phyloP scores from a whole-genome alignment of 108 stramenopile genomes.

The Nitzschia palea region DNA sequence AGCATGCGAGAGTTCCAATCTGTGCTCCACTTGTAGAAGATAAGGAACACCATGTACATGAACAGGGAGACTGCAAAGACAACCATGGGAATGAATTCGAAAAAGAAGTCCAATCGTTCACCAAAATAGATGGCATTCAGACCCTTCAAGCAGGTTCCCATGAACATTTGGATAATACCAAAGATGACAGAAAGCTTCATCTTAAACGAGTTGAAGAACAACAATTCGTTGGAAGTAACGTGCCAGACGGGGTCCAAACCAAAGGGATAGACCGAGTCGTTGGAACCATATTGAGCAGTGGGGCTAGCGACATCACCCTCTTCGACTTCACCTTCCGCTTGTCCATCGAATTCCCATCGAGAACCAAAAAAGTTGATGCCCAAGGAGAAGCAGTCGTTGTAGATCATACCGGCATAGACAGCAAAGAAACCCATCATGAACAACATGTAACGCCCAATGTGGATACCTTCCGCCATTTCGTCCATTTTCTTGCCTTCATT shows the following conservation, averaged over 20 bases:
- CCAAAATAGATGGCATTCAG: conserved; percentile 93
- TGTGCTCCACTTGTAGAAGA: conserved; percentile 97
- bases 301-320: conserved; percentile 65
- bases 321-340: conserved; percentile 64
- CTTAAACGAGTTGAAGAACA: conserved; percentile 99
- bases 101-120: conserved; percentile 85
- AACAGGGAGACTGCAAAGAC: conserved; percentile 91
- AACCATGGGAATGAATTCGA: conserved; percentile 98
- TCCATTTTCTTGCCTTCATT: conserved; percentile 77
- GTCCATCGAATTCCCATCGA: conserved; percentile 78
- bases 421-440: conserved; percentile 97
- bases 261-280: conserved; percentile 92
- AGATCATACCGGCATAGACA: conserved; percentile 95
- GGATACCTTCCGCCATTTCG: conserved; percentile 86
- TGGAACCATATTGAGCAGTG: conserved; percentile 72
- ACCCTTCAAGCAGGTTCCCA: conserved; percentile 91
- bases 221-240: conserved; percentile 90
- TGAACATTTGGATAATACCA: conserved; percentile 97
- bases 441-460: conserved; percentile 89
- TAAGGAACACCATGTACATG: conserved; percentile 97
- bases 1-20: conserved; percentile 97
- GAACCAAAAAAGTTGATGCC: conserved; percentile 92
- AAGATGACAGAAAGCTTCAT: conserved; percentile 99
- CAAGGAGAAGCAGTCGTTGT: conserved; percentile 98
- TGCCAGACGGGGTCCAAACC: conserved; percentile 99